These are phyloP conservation scores for Phialemoniopsis sp. DNA, from an alignment of 2,329 filamentous ascomycete genomes.

Conservation along the genomic window DNA sequence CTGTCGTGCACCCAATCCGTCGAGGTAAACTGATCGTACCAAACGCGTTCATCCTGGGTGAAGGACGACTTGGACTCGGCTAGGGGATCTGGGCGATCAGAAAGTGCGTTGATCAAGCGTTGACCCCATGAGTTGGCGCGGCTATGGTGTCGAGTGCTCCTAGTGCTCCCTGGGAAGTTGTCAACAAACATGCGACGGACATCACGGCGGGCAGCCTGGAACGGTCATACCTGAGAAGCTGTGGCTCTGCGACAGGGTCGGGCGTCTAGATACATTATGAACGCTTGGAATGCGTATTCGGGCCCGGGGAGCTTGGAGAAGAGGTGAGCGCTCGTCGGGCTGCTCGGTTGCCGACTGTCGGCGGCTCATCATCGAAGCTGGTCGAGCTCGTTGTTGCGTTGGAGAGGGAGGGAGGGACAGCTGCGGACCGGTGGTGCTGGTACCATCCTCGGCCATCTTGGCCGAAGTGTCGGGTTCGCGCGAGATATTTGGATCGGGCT, in stretches of 20 bases:
- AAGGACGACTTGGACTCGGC: slow-evolving; percentile 62
- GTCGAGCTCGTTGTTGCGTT: slow-evolving; percentile 16
- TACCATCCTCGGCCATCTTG: too few species aligned
- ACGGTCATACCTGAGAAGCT: slow-evolving; percentile 18
- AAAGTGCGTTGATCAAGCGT: slow-evolving; percentile 59
- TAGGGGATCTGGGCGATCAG: slow-evolving; percentile 53
- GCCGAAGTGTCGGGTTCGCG: too few species aligned
- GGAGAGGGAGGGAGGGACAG: slow-evolving; percentile 23
- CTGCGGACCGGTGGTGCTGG: not conserved
- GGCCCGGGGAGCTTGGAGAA: slow-evolving; percentile 15
- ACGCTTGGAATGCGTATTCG: slow-evolving; percentile 17
- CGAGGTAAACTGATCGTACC: slow-evolving; percentile 98
- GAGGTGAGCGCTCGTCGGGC: slow-evolving; percentile 22
- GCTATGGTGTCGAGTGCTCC: slow-evolving; percentile 44
- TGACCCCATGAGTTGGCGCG: slow-evolving; percentile 56
- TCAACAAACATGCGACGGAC: not conserved
- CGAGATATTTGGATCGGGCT: too few species aligned
- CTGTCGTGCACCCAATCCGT: slow-evolving; percentile 98
- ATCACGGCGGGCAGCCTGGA: too few species aligned
- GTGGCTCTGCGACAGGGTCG: slow-evolving; percentile 19
- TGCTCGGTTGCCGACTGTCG: slow-evolving; percentile 11
- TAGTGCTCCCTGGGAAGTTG: slow-evolving; percentile 27
- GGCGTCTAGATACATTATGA: slow-evolving; percentile 15
- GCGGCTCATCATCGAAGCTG: slow-evolving; percentile 11
- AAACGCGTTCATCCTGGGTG: slow-evolving; percentile 77